Evolutionary conservation across 805 yeast species (phyloP).

Genomic region (Candida khao-thaluensis): DNA sequence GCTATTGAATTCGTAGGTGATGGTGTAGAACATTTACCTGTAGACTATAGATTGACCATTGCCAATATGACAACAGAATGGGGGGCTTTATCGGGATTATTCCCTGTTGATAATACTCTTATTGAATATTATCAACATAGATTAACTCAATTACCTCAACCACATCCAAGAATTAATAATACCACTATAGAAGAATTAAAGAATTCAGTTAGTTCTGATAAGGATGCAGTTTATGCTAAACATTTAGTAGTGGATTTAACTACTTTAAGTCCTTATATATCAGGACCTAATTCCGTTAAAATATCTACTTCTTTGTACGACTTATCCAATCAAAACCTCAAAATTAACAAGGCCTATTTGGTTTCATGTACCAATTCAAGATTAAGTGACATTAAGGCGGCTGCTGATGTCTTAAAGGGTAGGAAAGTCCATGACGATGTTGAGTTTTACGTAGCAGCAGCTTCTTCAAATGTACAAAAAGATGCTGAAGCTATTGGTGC

Average conservation of each 20-base stretch:
- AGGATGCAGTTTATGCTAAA: slow-evolving; percentile 85
- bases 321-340: slow-evolving; percentile 68
- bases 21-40: slow-evolving; percentile 63
- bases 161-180: slow-evolving; percentile 80
- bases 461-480: slow-evolving; percentile 86
- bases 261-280: slow-evolving; percentile 80
- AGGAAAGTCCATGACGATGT: slow-evolving; percentile 85
- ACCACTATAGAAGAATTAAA: slow-evolving; percentile 54
- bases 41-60: slow-evolving; percentile 86
- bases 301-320: slow-evolving; percentile 76
- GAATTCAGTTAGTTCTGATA: slow-evolving; percentile 54
- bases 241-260: slow-evolving; percentile 76
- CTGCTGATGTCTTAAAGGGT: slow-evolving; percentile 83
- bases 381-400: slow-evolving; percentile 87
- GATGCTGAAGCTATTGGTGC: slow-evolving; percentile 92
- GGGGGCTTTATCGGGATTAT: slow-evolving; percentile 96
- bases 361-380: slow-evolving; percentile 99
- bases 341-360: slow-evolving; percentile 88
- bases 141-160: slow-evolving; percentile 59
- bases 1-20: slow-evolving; percentile 93
- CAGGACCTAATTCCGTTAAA: slow-evolving; percentile 98
- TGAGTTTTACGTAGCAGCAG: slow-evolving; percentile 96
- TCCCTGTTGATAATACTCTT: slow-evolving; percentile 88
- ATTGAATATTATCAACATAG: slow-evolving; percentile 71
- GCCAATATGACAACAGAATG: slow-evolving; percentile 99